A percentile compares a stretch with the other conserved stretches of the same genome.
phyloP scores from a whole-genome alignment of 192 early-diverging fungal species.

The Borealophlyctis nickersoniae region DNA sequence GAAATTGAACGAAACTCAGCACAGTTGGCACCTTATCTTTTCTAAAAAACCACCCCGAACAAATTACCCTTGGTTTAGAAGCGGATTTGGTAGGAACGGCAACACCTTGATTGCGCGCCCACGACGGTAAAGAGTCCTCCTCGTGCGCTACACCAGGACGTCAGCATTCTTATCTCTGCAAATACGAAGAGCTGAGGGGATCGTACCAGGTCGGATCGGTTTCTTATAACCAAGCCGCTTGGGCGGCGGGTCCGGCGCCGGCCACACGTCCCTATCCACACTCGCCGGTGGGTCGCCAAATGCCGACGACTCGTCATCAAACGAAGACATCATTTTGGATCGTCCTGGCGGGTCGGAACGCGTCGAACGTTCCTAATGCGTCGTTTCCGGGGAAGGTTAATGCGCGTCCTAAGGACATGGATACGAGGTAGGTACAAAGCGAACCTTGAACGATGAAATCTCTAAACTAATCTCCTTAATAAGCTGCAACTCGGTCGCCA shows the following conservation, averaged over 20 bases:
- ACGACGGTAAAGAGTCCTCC: constrained; percentile 36
- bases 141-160: constrained; percentile 7
- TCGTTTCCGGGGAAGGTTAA: no score
- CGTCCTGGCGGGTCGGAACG: no score
- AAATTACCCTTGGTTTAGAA: no score
- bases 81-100: no score
- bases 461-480: constrained; percentile 53
- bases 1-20: no score
- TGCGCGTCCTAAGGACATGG: no score
- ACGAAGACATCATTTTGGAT: constrained; percentile 8
- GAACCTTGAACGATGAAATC: constrained; percentile 52
- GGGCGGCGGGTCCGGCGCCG: constrained; percentile 42
- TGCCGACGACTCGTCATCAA: constrained; percentile 18
- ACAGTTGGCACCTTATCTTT: no score
- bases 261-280: constrained; percentile 52
- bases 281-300: constrained; percentile 6
- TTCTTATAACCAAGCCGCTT: constrained; percentile 10
- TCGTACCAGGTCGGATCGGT: constrained; percentile 7
- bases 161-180: background rate
- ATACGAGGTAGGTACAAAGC: no score
- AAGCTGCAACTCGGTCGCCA: constrained; percentile 45
- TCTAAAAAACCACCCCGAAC: no score
- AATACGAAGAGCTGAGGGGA: background rate
- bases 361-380: no score
- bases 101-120: constrained; percentile 37